These are phyloP conservation scores for Symmetrospora coprosmae DNA, from an alignment of 768 basidiomycete species.

Conservation along the genomic window DNA sequence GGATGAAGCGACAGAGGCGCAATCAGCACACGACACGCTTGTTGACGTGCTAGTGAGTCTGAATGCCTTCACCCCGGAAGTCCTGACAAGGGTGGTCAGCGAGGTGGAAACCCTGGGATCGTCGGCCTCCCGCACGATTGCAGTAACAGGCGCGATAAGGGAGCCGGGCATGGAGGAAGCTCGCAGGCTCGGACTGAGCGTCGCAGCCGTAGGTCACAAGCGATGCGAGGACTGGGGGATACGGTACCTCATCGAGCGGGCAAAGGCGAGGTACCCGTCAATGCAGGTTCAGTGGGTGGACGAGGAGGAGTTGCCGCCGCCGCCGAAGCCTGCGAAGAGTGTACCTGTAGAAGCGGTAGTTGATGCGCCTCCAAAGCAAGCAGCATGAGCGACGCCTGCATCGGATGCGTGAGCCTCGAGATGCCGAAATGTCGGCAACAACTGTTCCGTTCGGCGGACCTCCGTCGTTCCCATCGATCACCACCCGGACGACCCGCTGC, in stretches of 20 bases:
- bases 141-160: slow-evolving; percentile 5
- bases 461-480: no score
- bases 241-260: not conserved
- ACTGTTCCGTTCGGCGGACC: no score
- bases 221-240: slow-evolving; percentile 16
- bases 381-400: no score
- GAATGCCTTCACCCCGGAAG: slow-evolving; percentile 15
- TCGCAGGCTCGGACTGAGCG: not conserved
- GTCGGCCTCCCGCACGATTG: not conserved
- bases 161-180: slow-evolving; percentile 5
- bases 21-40: not conserved
- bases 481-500: no score
- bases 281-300: not conserved
- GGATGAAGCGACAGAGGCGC: not conserved
- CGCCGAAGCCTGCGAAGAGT: no score
- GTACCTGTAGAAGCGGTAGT: no score
- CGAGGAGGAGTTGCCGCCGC: no score
- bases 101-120: not conserved
- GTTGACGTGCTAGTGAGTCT: not conserved
- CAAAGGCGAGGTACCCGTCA: not conserved
- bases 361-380: no score
- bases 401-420: no score
- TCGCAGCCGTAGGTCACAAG: slow-evolving; percentile 9
- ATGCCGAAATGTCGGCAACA: no score
- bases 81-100: not conserved